Evolutionary conservation across 2,329 filamentous ascomycete species (phyloP), one percentile per base, ranked within the genome.

Genomic region (Fusarium pseudograminearum): DNA sequence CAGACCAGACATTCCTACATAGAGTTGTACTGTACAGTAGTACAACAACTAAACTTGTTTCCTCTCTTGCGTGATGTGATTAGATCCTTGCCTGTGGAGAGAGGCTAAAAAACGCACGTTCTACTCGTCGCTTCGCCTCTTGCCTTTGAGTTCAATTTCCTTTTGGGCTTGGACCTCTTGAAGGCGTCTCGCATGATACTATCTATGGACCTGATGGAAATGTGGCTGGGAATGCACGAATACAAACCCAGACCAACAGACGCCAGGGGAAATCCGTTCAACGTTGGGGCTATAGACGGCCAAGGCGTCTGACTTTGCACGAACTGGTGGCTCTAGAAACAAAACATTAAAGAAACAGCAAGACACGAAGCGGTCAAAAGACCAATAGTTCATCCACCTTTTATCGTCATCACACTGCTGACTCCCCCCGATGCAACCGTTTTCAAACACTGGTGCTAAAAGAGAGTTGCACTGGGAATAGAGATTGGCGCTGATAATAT

Each of bases 31-130:
- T 51, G 33, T 38, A 26, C 18, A 38, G 47, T n/a, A 45, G 34
- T 28, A 28, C 41, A 44, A 10, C 11, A 26, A 44, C 40, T 24
- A 42, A 36, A 46, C 28, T 46, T 30, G 28, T 46, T 33, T 22
- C 42, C 28, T 42, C 52, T 61, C 64, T 67, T 48, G 67, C 68
- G 62, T 67, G 67, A 66, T 67, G 48, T 40, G 24, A 52, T 30
- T 15, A 20, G 34, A 52, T 41, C 48, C 48, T 41, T 52, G 34
- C 12, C 16, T 38, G 24, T 40, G 33, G 24, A 38, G 41, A 44
- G 41, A 44, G 24, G 33, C 64, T 67, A 67, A 34, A 66, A 41
- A 40, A 18, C 6, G 16, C 47, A 46, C 42, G 42, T 46, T 33
- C 22, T 51, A 11, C 24, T 40, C 24, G 16, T 36, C 22, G 31